A percentile compares a stretch with the other conserved stretches of the same genome.
phyloP scores from a whole-genome alignment of 208 protist genomes.

The Leishmania mexicana region DNA sequence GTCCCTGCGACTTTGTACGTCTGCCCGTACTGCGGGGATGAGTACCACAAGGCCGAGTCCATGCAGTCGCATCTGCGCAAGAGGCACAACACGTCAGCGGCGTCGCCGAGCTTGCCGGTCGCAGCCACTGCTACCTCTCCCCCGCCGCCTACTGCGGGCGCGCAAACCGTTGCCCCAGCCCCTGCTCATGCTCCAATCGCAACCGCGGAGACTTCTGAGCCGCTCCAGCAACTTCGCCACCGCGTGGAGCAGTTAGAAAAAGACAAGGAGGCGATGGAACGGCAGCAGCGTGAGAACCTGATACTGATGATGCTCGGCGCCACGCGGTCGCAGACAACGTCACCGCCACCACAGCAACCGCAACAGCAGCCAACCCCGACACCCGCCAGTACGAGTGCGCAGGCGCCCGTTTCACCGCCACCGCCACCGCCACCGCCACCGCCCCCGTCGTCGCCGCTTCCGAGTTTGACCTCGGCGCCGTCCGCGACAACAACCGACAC shows the following conservation, averaged over 20 bases:
- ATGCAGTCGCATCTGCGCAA: slow-evolving; percentile 91
- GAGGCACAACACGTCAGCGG: slow-evolving; percentile 43
- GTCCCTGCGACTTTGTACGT: slow-evolving; percentile 9
- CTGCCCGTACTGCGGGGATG: slow-evolving; percentile 78
- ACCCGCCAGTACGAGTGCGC: neutral
- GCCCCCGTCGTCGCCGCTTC: slow-evolving; percentile 1
- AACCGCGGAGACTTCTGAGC: slow-evolving; percentile 11
- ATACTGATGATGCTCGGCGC: slow-evolving; percentile 62
- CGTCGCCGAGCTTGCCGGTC: neutral
- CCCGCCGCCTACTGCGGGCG: slow-evolving; percentile 6
- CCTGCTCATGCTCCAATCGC: neutral
- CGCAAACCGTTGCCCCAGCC: slow-evolving; percentile 9
- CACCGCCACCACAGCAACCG: neutral
- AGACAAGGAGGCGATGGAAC: slow-evolving; percentile 59
- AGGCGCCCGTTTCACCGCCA: neutral
- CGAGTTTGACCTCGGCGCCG: slow-evolving; percentile 1
- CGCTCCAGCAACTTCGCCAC: slow-evolving; percentile 44
- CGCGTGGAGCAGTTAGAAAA: slow-evolving; percentile 59
- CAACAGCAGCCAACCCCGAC: neutral
- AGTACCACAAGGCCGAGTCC: slow-evolving; percentile 86
- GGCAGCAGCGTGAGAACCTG: slow-evolving; percentile 64
- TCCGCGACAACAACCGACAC: slow-evolving; percentile 5
- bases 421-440: neutral
- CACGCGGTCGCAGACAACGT: slow-evolving; percentile 12
- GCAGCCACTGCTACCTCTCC: neutral